Percentiles rank a stretch among this genome's conserved stretches.
These are phyloP conservation scores for Exophiala sideris DNA, from an alignment of 2,329 filamentous ascomycete genomes.

Conservation along the genomic window DNA sequence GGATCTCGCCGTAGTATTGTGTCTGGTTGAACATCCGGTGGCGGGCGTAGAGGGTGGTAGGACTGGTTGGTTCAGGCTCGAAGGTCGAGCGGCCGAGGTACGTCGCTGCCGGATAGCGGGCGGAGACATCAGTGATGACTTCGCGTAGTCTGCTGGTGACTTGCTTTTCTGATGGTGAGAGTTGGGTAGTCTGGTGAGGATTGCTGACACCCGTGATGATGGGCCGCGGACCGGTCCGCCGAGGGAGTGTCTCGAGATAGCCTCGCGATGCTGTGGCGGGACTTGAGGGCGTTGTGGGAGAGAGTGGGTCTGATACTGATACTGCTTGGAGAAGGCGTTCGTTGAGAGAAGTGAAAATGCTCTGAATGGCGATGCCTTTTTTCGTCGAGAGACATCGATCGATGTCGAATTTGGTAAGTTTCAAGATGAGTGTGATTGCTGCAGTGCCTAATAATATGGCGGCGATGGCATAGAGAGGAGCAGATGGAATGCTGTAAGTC, in stretches of 20 bases:
- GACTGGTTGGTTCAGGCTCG: slow-evolving; percentile 7
- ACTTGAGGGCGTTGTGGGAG: slow-evolving; percentile 1
- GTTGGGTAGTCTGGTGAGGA: slow-evolving; percentile 14
- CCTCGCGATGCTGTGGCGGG: slow-evolving; percentile 9
- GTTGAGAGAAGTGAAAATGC: background rate
- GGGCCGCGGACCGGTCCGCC: slow-evolving; percentile 15
- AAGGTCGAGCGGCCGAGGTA: slow-evolving; percentile 24
- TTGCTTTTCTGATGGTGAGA: slow-evolving; percentile 12
- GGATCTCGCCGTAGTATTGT: slow-evolving; percentile 23
- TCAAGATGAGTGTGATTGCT: slow-evolving; percentile 14
- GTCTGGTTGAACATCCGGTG: slow-evolving; percentile 22
- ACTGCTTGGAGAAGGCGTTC: slow-evolving; percentile 11
- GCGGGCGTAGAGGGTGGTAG: slow-evolving; percentile 17
- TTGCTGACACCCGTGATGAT: slow-evolving; percentile 10
- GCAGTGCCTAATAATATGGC: slow-evolving; percentile 16
- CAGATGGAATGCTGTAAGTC: background rate
- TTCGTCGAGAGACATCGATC: slow-evolving; percentile 11
- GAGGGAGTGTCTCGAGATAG: slow-evolving; percentile 19
- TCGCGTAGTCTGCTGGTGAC: slow-evolving; percentile 12
- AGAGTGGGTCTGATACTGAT: slow-evolving; percentile 15
- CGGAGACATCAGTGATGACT: slow-evolving; percentile 11
- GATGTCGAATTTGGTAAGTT: slow-evolving; percentile 14
- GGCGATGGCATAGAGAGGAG: slow-evolving; percentile 13
- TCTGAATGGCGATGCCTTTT: slow-evolving; percentile 7
- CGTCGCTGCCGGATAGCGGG: slow-evolving; percentile 10